A percentile compares a stretch with the other conserved stretches of the same genome.
phyloP scores from a whole-genome alignment of 495 filamentous ascomycete species.

The Neurospora sp. region DNA sequence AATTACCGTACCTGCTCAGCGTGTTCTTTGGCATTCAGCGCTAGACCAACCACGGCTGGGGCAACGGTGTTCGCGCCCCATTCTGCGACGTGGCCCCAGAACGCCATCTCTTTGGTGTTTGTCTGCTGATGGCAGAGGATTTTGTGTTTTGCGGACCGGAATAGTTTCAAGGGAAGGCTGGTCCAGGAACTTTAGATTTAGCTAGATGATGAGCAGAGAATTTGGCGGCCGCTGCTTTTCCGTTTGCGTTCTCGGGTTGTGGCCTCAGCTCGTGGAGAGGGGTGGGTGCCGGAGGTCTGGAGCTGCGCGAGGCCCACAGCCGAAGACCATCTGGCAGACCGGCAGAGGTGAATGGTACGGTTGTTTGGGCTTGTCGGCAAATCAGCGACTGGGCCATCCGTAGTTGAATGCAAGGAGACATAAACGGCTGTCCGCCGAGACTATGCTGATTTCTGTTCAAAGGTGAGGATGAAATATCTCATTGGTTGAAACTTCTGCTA shows the following conservation, averaged over 20 bases:
- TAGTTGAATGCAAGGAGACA: not conserved
- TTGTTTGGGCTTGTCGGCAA: not conserved
- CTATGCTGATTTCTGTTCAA: not conserved
- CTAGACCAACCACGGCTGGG: not conserved
- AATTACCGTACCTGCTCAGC: not conserved
- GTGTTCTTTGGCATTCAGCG: not conserved
- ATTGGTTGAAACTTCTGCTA: fast-evolving
- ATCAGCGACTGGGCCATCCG: not conserved
- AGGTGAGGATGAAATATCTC: not conserved
- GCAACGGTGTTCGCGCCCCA: not conserved
- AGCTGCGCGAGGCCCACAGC: not conserved
- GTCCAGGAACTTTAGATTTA: not conserved
- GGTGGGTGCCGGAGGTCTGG: not conserved
- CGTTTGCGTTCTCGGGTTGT: not conserved
- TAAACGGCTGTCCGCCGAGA: not conserved
- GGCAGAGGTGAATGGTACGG: not conserved
- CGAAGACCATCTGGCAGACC: too few species aligned
- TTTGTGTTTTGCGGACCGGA: not conserved
- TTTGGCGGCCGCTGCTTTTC: fast-evolving
- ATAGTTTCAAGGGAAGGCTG: too few species aligned
- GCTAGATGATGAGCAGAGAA: not conserved
- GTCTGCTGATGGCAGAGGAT: not conserved
- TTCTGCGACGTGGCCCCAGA: not conserved
- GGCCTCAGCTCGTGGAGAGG: not conserved
- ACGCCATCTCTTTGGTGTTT: not conserved